These are phyloP conservation scores for Mortierella alpina DNA, from an alignment of 192 early-diverging fungal genomes.

Conservation along the genomic window DNA sequence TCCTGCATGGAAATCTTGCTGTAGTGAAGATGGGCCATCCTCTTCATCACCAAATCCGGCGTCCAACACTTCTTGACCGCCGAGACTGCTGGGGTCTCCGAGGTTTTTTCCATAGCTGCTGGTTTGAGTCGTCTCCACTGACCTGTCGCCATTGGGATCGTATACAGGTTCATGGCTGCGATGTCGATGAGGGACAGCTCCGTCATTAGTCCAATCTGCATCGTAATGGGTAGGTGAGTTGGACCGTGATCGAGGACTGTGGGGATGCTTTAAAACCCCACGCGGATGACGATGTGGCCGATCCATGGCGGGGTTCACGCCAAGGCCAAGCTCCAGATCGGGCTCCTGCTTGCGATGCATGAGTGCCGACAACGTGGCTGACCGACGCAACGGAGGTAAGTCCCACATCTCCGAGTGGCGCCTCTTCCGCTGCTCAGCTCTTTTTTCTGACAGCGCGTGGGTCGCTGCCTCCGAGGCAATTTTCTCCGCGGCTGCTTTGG, in stretches of 20 bases:
- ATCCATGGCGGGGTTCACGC: not conserved
- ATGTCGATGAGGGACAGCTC: conserved; percentile 5
- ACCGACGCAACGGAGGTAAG: conserved; percentile 14
- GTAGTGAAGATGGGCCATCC: not conserved
- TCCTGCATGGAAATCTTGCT: not conserved
- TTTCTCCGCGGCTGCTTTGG: conserved; percentile 35
- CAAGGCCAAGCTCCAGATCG: conserved; percentile 27
- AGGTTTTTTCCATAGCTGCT: not conserved
- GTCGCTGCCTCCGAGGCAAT: conserved; percentile 9
- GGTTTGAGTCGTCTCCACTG: not conserved
- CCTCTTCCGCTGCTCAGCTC: not conserved
- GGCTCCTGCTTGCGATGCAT: conserved; percentile 4
- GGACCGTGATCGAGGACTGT: conserved; percentile 18
- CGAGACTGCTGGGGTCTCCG: conserved; percentile 11
- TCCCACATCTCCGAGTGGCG: conserved; percentile 28
- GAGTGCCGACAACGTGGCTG: conserved; percentile 14
- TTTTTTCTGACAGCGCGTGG: conserved; percentile 14
- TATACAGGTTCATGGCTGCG: conserved; percentile 8
- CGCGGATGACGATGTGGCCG: not conserved
- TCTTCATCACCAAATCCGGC: conserved; percentile 3
- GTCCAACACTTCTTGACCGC: conserved; percentile 12
- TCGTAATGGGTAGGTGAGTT: conserved; percentile 3
- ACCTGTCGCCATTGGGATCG: too few species aligned
- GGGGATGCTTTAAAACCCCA: not conserved
- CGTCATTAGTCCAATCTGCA: not conserved